Conservation (phyloP, 83 land plant genomes). For the Thuja plicata region DNA sequence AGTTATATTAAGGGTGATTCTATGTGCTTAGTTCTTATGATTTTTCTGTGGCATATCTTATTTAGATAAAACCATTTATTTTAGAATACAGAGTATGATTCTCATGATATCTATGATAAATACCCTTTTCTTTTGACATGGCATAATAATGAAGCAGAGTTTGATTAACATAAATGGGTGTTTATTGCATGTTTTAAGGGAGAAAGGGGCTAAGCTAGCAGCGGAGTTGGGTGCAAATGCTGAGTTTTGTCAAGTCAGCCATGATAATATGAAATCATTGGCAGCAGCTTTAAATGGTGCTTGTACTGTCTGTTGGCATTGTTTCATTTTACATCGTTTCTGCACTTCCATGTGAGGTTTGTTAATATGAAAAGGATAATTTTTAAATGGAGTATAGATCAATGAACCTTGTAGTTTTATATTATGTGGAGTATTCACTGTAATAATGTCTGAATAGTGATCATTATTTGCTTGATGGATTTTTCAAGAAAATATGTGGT, state of each 20-base stretch:
- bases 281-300: conserved; percentile 62
- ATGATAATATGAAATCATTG: conserved; percentile 42
- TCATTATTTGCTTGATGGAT: conserved; percentile 3
- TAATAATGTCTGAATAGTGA: background rate
- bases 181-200: conserved; percentile 40
- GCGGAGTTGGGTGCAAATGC: conserved; percentile 52
- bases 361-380: background rate
- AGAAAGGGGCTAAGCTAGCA: conserved; percentile 68
- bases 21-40: background rate
- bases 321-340: background rate
- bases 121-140: background rate
- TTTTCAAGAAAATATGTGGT: background rate
- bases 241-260: conserved; percentile 58
- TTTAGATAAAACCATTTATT: background rate
- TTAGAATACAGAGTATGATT: background rate
- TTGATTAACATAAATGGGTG: conserved; percentile 10
- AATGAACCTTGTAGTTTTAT: background rate
- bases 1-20: background rate
- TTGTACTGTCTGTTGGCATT: conserved; percentile 7
- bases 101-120: background rate
- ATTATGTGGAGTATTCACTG: background rate
- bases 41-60: background rate
- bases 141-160: background rate
- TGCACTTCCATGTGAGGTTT: conserved; percentile 6
- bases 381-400: background rate